Percentiles rank a stretch among this genome's conserved stretches.
Conservation (phyloP, 169 alveolate species). For the Blepharisma undulans region DNA sequence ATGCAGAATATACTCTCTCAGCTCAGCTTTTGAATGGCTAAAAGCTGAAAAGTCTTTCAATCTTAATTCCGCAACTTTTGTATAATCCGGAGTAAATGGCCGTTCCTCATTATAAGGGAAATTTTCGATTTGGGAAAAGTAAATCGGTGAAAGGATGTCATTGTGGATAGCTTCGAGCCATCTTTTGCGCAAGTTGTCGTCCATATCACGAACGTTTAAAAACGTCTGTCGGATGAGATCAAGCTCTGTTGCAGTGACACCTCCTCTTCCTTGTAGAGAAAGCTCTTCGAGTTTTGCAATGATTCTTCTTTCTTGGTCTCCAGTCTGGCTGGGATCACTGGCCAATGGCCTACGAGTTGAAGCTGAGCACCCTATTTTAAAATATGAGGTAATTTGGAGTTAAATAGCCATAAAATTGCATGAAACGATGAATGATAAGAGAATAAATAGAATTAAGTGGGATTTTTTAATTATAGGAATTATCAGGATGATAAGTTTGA, state of each 20-base stretch:
- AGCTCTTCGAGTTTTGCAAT: constrained; percentile 10
- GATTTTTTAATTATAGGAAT: no score
- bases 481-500: no score
- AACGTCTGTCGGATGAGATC: constrained; percentile 30
- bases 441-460: no score
- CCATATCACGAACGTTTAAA: neutral
- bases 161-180: constrained; percentile 28
- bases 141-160: constrained; percentile 14
- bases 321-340: neutral
- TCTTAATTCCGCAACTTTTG: neutral
- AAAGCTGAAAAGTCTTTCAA: neutral
- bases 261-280: neutral
- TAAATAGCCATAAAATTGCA: neutral
- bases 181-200: neutral
- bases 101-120: neutral
- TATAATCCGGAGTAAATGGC: constrained; percentile 1
- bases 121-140: neutral
- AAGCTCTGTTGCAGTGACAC: neutral
- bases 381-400: neutral
- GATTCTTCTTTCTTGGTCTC: constrained; percentile 1
- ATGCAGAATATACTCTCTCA: neutral
- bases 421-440: neutral
- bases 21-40: neutral
- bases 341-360: neutral
- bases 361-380: constrained; percentile 24